Conservation (phyloP, 441 rosid genomes). For the Corymbia calophylla region DNA sequence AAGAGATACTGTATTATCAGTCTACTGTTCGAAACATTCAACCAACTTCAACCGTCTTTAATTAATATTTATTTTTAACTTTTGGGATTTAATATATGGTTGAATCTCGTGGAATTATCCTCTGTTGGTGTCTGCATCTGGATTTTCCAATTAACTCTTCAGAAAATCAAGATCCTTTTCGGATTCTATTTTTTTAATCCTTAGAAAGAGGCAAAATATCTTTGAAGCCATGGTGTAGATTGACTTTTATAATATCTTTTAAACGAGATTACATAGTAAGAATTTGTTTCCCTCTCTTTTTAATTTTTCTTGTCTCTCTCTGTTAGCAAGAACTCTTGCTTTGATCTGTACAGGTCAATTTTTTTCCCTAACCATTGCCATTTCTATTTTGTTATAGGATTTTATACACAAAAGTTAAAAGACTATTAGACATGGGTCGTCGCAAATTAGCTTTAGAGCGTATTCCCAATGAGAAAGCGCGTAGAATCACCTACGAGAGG, state of each 20-base stretch:
- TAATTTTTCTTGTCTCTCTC: too few species aligned
- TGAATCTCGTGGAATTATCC: background rate
- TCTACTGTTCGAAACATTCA: background rate
- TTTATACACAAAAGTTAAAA: too few species aligned
- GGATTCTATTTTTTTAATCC: background rate
- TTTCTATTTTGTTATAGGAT: too few species aligned
- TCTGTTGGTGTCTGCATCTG: background rate
- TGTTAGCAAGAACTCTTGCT: background rate
- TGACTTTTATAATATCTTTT: background rate
- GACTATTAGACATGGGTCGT: too few species aligned
- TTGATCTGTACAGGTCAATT: too few species aligned
- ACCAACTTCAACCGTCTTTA: background rate
- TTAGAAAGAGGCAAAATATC: background rate
- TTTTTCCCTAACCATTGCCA: too few species aligned
- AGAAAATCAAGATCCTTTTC: background rate
- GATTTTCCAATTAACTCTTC: background rate
- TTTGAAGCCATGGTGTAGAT: background rate
- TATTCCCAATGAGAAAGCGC: background rate
- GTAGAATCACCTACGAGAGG: background rate
- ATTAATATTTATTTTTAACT: too few species aligned
- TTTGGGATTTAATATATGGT: too few species aligned
- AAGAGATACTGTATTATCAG: background rate
- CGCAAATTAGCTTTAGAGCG: too few species aligned
- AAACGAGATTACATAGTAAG: background rate
- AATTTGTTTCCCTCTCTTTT: too few species aligned